phyloP scores from a whole-genome alignment of 1,284 basidiomycete species.

The Apiotrichum laibachii region DNA sequence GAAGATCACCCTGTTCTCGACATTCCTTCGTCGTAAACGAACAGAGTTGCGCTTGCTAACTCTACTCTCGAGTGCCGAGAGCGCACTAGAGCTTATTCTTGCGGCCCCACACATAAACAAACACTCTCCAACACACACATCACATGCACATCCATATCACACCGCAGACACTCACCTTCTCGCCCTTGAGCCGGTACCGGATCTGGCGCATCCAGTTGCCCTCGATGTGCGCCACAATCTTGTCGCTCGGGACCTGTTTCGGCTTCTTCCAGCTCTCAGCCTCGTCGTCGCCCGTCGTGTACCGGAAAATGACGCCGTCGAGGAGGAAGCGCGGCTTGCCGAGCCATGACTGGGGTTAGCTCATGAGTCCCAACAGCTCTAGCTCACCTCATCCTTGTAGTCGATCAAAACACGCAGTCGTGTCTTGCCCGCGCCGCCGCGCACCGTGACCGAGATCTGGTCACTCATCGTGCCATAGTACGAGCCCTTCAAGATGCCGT shows the following conservation, averaged over 20 bases:
- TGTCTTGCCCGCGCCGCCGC: slow-evolving; percentile 60
- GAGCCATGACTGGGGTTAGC: slow-evolving; percentile 72
- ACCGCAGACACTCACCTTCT: slow-evolving; percentile 50
- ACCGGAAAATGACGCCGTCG: slow-evolving; percentile 87
- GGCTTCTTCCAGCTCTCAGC: slow-evolving; percentile 68
- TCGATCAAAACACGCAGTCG: slow-evolving; percentile 79
- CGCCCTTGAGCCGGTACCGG: slow-evolving; percentile 71
- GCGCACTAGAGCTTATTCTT: too few relatives aligned
- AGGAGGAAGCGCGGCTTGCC: slow-evolving; percentile 80
- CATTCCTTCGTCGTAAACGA: too few relatives aligned
- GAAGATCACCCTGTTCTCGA: too few relatives aligned
- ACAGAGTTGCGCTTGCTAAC: too few relatives aligned
- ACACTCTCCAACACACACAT: background rate
- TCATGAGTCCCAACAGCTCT: background rate
- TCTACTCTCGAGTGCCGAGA: too few relatives aligned
- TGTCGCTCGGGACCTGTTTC: slow-evolving; percentile 80
- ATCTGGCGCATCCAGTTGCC: slow-evolving; percentile 84
- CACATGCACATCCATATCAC: background rate
- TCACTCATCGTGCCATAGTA: slow-evolving; percentile 71
- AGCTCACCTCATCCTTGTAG: slow-evolving; percentile 85
- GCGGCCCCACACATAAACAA: background rate
- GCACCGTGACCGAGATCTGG: slow-evolving; percentile 76
- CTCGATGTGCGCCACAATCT: slow-evolving; percentile 76
- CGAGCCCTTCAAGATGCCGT: slow-evolving; percentile 72
- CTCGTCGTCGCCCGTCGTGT: slow-evolving; percentile 57